Evolutionary conservation across 2,329 filamentous ascomycete species (phyloP), one percentile per base, ranked within the genome.

Genomic region (Fusarium aywerte): DNA sequence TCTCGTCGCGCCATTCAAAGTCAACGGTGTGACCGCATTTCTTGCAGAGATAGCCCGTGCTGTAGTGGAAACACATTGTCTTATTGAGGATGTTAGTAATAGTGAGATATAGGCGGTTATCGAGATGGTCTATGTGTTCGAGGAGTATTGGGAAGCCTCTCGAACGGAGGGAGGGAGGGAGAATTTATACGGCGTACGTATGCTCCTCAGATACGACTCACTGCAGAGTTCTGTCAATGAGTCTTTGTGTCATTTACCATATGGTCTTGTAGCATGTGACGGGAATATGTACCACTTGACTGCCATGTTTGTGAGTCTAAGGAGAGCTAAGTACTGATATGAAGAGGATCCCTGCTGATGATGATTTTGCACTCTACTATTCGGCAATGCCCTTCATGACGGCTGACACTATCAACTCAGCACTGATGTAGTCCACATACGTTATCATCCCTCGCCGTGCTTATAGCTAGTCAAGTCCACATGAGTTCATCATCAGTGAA

Each of bases 51-150:
- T 40, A 32, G 23, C 29, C 36, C 5, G 16, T 53, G 20, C 27
- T 27, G 11, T 47, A 35, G 48, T 56, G 33, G 4, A 23, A 29
- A 27, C 64, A 67, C 64, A 68, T 67, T 12, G 15, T 47, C 12
- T 4, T 40, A 23, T 15, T n/a, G 21, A 29, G 29, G 20, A 3
- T 11, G n/a, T 44, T 15, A 13, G n/a, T 31, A 18, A 10, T 16
- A 18, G 9, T 12, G 11, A 7, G 12, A 7, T 10, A n/a, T 15
- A 11, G 5, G 35, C n/a, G 13, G 20, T n/a, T 9, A 39, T 11
- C n/a, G n/a, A 6, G 5, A 38, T 45, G n/a, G 8, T 11, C 8
- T 23, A 7, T 35, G 31, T 12, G n/a, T 3, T 44, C 4, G 16
- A 12, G 5, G 20, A 27, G 8, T 3, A n/a, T 43, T 31, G 9